Conservation (phyloP, 345 rosid genomes). For the Isatis tinctoria region DNA sequence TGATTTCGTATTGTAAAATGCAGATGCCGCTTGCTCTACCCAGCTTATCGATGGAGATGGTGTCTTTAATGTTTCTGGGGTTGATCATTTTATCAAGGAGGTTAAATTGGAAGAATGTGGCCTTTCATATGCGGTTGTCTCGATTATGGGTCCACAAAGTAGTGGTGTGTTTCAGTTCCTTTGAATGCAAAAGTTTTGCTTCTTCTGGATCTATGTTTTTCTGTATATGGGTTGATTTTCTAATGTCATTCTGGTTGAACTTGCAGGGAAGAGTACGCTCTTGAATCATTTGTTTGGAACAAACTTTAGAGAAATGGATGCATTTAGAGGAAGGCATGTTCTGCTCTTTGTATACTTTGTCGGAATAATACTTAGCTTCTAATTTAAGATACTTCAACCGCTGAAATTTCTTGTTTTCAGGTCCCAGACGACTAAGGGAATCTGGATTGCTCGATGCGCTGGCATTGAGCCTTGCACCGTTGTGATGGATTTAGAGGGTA, state of each 20-base stretch:
- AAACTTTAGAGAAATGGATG: slow-evolving; percentile 98
- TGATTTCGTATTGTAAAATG: slow-evolving; percentile 30
- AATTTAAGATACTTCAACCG: background rate
- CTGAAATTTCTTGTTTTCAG: slow-evolving; percentile 37
- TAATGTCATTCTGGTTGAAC: slow-evolving; percentile 20
- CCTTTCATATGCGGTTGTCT: slow-evolving; percentile 86
- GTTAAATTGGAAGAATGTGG: slow-evolving; percentile 79
- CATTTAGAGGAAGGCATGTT: slow-evolving; percentile 88
- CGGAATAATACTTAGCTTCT: slow-evolving; percentile 4
- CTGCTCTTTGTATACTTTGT: slow-evolving; percentile 4
- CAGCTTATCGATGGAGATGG: slow-evolving; percentile 98
- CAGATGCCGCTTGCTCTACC: slow-evolving; percentile 59
- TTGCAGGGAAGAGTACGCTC: slow-evolving; percentile 94
- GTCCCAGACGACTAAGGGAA: slow-evolving; percentile 98
- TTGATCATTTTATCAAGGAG: slow-evolving; percentile 72
- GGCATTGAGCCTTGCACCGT: slow-evolving; percentile 93
- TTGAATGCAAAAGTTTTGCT: background rate
- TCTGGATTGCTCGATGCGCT: slow-evolving; percentile 86
- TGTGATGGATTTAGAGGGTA: slow-evolving; percentile 98
- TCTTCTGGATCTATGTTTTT: slow-evolving; percentile 2
- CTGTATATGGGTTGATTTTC: background rate
- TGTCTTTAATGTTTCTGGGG: slow-evolving; percentile 55
- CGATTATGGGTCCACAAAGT: slow-evolving; percentile 99
- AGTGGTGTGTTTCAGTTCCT: slow-evolving; percentile 64
- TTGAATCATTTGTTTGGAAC: slow-evolving; percentile 85